Base-by-base conservation (phyloP, 306 rosid genomes). In the Hylodesmum podocarpum region DNA sequence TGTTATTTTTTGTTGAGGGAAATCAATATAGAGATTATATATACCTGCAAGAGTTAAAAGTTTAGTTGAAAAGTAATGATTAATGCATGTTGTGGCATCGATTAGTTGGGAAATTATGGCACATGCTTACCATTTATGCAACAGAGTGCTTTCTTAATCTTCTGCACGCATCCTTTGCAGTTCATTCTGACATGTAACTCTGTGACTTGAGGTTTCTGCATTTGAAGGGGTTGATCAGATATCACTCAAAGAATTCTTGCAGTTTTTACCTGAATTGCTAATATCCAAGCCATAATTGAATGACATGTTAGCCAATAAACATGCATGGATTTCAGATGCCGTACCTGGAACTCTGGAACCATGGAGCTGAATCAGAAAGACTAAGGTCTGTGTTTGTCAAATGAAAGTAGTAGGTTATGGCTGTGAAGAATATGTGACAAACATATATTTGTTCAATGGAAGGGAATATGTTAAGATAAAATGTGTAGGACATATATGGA, bases 131-230 rank as follows among this genome's bases (percentile, higher is more conserved):
- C 97, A 64, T 75, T 76, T 54, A 93, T 77, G 82, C 94, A 91
- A 71, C 72, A 33, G 8, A 93, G 79, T 19, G 92, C 91, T 73
- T 87, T 90, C 88, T 89, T 93, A 70, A 93, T 85, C 92, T 89
- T 90, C 76, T 90, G 93, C 22, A 89, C 90, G 14, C 97, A 93
- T 31, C 97, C 96, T 33, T 93, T 84, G 27, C 96, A 90, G 85
- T 93, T 92, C 89, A 93, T 89, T 15, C 96, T 84, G 80, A 89
- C 89, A 64, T 88, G 86, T 66, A 90, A 80, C 88, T 90, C 91
- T 12, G 88, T 90, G 70, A 87, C 62, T 70, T 69, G 90, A 70
- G 94, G 94, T 83, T 79, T 89, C 97, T 90, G 86, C 87, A 89
- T 67, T 65, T 41, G 66, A 82, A n/a, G 8, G 8, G 12, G 22